A percentile compares a stretch with the other conserved stretches of the same genome.
Evolutionary conservation across 2,329 filamentous ascomycete species (phyloP).

Genomic region (Rutstroemia sp.): DNA sequence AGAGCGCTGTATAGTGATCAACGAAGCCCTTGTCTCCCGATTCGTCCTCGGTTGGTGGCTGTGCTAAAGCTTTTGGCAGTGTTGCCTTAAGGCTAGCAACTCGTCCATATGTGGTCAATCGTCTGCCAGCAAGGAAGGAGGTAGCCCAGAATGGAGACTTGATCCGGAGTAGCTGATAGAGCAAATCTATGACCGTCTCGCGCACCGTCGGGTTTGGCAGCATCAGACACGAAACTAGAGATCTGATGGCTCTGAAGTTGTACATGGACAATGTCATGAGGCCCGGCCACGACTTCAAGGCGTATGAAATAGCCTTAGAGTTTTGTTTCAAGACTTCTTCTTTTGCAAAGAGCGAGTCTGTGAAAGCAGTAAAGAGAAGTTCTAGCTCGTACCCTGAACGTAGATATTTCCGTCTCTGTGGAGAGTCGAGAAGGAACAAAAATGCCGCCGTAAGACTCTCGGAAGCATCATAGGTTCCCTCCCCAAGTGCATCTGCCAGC

Average conservation of each 20-base stretch:
- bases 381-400: constrained; percentile 85
- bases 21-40: constrained; percentile 75
- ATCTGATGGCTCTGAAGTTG: constrained; percentile 75
- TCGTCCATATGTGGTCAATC: constrained; percentile 93
- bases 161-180: constrained; percentile 76
- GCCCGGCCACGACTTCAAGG: constrained; percentile 90
- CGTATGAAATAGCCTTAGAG: constrained; percentile 82
- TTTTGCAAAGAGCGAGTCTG: constrained; percentile 63
- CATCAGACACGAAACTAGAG: constrained; percentile 60
- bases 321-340: constrained; percentile 70
- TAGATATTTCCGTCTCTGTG: constrained; percentile 72
- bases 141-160: constrained; percentile 93
- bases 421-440: constrained; percentile 80
- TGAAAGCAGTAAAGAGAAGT: constrained; percentile 84
- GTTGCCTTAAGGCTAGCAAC: constrained; percentile 72
- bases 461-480: constrained; percentile 86
- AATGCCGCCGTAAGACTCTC: constrained; percentile 85
- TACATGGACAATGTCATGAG: constrained; percentile 84
- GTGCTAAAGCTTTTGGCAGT: constrained; percentile 40
- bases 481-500: constrained; percentile 84
- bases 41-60: constrained; percentile 51
- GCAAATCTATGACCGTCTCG: constrained; percentile 79
- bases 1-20: constrained; percentile 85
- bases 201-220: constrained; percentile 48
- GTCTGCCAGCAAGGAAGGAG: constrained; percentile 84